Conservation (phyloP, 257 asterid genomes). For the Fraxinus pennsylvanica region DNA sequence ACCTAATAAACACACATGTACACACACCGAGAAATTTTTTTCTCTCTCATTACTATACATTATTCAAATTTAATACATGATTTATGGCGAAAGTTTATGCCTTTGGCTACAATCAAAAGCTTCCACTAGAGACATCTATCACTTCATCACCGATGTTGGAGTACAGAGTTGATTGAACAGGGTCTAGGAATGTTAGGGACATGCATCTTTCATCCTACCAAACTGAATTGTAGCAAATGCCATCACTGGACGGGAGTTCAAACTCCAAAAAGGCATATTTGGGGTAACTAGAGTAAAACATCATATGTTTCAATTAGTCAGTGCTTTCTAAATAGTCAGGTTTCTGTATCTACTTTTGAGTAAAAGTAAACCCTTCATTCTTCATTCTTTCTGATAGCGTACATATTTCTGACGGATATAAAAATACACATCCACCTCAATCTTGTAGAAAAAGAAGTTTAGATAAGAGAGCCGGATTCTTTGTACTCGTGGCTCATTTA, state of each 20-base stretch:
- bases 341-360: neutral
- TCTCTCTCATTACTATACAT: neutral
- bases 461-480: neutral
- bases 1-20: neutral
- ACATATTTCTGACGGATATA: neutral
- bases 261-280: neutral
- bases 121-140: conserved; percentile 14
- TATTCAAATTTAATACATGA: neutral
- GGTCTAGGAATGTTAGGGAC: neutral
- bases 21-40: neutral
- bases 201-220: conserved; percentile 1
- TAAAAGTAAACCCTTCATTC: neutral
- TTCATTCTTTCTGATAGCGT: neutral
- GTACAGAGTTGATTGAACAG: neutral
- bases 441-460: neutral
- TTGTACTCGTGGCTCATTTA: neutral
- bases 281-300: neutral
- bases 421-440: neutral
- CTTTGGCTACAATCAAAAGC: neutral
- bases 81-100: neutral
- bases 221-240: neutral
- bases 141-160: neutral
- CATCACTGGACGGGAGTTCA: neutral
- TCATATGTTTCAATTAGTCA: neutral
- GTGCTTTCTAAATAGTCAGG: neutral